These are phyloP conservation scores for Chaetomium olivaceum DNA, from an alignment of 2,329 filamentous ascomycete species.

Conservation along the genomic window DNA sequence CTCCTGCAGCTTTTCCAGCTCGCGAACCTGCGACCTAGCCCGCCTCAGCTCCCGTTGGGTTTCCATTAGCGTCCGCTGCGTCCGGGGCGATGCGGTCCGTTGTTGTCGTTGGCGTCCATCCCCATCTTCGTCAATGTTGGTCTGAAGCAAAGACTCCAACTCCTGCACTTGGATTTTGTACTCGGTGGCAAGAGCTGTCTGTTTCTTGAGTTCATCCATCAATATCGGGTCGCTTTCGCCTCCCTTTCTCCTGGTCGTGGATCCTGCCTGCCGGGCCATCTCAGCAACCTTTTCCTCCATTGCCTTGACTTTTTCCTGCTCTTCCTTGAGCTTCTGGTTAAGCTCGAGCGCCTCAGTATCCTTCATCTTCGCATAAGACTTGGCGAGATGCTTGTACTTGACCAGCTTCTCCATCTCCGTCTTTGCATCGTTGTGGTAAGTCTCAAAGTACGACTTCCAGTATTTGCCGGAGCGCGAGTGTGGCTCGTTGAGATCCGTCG, in stretches of 20 bases:
- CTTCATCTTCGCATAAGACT: slow-evolving; percentile 76
- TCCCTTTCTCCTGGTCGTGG: slow-evolving; percentile 40
- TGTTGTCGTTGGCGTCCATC: slow-evolving; percentile 41
- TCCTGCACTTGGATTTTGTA: slow-evolving; percentile 62
- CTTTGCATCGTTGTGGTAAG: slow-evolving; percentile 70
- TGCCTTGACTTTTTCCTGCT: slow-evolving; percentile 62
- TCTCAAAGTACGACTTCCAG: slow-evolving; percentile 77
- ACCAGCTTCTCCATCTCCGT: slow-evolving; percentile 75
- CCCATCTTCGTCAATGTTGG: slow-evolving; percentile 38
- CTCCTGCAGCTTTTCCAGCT: slow-evolving; percentile 52
- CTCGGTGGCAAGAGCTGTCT: slow-evolving; percentile 58
- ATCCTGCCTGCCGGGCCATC: slow-evolving; percentile 57
- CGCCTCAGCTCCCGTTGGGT: slow-evolving; percentile 56
- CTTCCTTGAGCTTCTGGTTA: slow-evolving; percentile 64
- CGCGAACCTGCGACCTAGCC: slow-evolving; percentile 55
- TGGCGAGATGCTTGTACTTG: slow-evolving; percentile 76
- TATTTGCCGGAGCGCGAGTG: slow-evolving; percentile 74
- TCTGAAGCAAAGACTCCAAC: slow-evolving; percentile 53
- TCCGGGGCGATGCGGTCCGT: slow-evolving; percentile 49
- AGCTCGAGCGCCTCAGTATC: slow-evolving; percentile 70
- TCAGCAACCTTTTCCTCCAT: slow-evolving; percentile 65
- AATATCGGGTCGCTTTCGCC: slow-evolving; percentile 51
- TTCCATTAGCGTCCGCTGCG: slow-evolving; percentile 54
- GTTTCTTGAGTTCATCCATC: slow-evolving; percentile 56
- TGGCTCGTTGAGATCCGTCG: slow-evolving; percentile 71